These are phyloP conservation scores for Candida sakaeoensis DNA, from an alignment of 805 yeast genomes.

Conservation along the genomic window DNA sequence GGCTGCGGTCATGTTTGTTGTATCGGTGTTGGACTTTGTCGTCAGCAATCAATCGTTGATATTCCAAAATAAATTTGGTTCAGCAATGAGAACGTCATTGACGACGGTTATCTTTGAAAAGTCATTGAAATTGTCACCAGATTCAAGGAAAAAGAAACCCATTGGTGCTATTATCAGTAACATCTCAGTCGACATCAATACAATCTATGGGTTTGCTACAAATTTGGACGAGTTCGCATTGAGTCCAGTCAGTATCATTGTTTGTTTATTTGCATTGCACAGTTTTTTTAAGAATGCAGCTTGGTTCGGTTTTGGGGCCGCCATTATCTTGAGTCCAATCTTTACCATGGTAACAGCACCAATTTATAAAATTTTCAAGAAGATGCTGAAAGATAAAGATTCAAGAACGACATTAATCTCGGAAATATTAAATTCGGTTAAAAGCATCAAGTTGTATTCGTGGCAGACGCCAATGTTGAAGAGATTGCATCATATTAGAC, in stretches of 20 bases:
- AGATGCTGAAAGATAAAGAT: conserved; percentile 33
- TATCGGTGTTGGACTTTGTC: conserved; percentile 20
- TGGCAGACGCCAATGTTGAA: conserved; percentile 41
- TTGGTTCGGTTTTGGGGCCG: conserved; percentile 31
- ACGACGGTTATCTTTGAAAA: conserved; percentile 24
- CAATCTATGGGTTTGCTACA: conserved; percentile 9
- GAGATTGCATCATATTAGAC: conserved; percentile 29
- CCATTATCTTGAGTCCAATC: conserved; percentile 29
- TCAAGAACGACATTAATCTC: conserved; percentile 34
- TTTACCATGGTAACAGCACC: conserved; percentile 23
- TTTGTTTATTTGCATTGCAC: conserved; percentile 29
- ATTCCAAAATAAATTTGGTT: conserved; percentile 12
- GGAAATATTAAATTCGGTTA: conserved; percentile 35
- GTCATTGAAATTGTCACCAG: conserved; percentile 27
- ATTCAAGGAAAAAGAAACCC: conserved; percentile 26
- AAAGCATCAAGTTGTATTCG: conserved; percentile 37
- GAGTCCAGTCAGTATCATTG: conserved; percentile 21
- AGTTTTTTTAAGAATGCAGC: conserved; percentile 32
- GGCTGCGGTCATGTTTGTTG: conserved; percentile 22
- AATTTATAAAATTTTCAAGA: conserved; percentile 20
- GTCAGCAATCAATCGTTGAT: conserved; percentile 19
- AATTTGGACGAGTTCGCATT: conserved; percentile 14
- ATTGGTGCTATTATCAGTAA: conserved; percentile 33
- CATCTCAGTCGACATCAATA: conserved; percentile 26
- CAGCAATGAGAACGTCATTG: conserved; percentile 18